Evolutionary conservation across 1,284 basidiomycete species (phyloP).

Genomic region (Mycocalia duriaeana): DNA sequence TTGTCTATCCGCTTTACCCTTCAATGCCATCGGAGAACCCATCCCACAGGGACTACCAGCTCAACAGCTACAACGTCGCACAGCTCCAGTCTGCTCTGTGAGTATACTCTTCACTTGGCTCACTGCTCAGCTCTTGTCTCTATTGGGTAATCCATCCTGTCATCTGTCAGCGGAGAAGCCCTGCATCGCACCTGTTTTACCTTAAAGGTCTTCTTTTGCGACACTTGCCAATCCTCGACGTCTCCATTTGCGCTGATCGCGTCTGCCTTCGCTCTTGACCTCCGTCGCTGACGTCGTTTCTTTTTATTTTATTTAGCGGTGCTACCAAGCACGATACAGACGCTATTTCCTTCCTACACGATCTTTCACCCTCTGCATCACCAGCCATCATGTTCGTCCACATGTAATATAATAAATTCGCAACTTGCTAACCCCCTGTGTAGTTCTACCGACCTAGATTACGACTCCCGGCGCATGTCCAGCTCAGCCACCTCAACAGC

Average conservation of each 20-base stretch:
- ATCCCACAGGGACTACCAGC: constrained; percentile 29
- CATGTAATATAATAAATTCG: too few relatives aligned
- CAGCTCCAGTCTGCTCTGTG: constrained; percentile 58
- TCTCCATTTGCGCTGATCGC: not conserved
- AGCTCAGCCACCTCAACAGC: constrained; percentile 52
- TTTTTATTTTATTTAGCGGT: constrained; percentile 28
- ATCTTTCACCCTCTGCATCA: constrained; percentile 44
- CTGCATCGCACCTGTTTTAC: constrained; percentile 17
- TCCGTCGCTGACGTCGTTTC: constrained; percentile 8
- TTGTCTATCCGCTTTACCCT: constrained; percentile 12
- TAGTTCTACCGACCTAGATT: constrained; percentile 43
- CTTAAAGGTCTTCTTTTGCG: constrained; percentile 16
- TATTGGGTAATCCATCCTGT: constrained; percentile 18
- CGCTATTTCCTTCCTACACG: constrained; percentile 31
- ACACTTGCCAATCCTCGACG: too few relatives aligned
- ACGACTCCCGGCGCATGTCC: constrained; percentile 56
- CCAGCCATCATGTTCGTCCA: constrained; percentile 40
- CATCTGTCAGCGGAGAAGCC: constrained; percentile 18
- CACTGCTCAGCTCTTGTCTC: constrained; percentile 1
- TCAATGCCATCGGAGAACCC: constrained; percentile 42
- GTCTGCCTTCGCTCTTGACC: not conserved
- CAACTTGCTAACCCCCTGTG: too few relatives aligned
- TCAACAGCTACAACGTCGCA: constrained; percentile 58
- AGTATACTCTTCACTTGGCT: constrained; percentile 25
- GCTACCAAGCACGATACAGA: constrained; percentile 35